phyloP scores from a whole-genome alignment of 2,329 filamentous ascomycete species.

The Lachnellula hyalina region DNA sequence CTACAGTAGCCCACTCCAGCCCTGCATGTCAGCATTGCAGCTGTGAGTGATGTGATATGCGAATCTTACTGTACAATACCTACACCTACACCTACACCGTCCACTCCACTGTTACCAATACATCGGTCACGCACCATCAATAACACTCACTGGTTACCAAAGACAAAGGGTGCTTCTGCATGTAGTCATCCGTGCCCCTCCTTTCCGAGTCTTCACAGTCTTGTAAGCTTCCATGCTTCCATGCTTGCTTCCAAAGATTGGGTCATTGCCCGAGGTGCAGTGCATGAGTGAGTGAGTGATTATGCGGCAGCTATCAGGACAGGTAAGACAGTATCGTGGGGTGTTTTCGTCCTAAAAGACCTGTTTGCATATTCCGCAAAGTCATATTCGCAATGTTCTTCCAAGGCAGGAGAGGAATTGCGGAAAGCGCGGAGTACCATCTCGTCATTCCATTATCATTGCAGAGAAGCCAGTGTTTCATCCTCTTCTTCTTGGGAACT shows the following conservation, averaged over 20 bases:
- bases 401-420: neutral
- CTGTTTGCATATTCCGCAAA: neutral
- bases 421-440: neutral
- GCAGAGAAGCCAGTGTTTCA: neutral
- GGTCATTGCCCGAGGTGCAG: neutral
- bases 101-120: neutral
- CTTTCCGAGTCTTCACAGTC: no score
- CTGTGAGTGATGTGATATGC: neutral
- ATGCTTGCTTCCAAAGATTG: neutral
- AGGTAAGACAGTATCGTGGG: neutral
- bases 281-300: neutral
- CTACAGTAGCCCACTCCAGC: neutral
- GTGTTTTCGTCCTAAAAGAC: conserved; percentile 4
- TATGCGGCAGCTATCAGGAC: neutral
- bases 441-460: neutral
- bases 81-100: neutral
- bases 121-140: neutral
- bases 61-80: neutral
- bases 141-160: neutral
- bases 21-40: neutral
- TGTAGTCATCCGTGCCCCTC: neutral
- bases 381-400: neutral
- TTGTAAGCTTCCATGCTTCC: neutral
- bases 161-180: neutral
- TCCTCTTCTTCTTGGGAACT: no score